These are phyloP conservation scores for Chaetoscypha palmicola DNA, from an alignment of 2,329 filamentous ascomycete genomes.

Conservation along the genomic window DNA sequence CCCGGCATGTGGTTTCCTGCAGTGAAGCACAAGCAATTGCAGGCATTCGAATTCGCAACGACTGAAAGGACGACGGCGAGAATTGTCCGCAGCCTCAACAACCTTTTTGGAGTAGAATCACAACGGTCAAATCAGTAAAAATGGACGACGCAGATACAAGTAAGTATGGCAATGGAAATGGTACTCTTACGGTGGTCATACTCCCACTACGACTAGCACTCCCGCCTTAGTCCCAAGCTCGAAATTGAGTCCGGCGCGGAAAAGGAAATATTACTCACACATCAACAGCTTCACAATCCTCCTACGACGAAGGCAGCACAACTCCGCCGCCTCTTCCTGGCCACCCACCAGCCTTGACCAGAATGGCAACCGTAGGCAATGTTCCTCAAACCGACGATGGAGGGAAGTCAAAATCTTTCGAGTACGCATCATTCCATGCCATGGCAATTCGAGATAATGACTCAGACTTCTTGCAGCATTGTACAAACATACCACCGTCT, in stretches of 20 bases:
- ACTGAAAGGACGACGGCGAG: no score
- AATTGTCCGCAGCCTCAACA: no score
- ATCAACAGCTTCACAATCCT: slow-evolving; percentile 13
- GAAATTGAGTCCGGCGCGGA: slow-evolving; percentile 10
- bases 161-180: not conserved
- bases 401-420: slow-evolving; percentile 22
- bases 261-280: slow-evolving; percentile 8
- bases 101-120: not conserved
- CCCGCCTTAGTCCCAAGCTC: not conserved
- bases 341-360: slow-evolving; percentile 24
- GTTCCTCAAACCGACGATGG: slow-evolving; percentile 11
- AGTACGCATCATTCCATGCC: slow-evolving; percentile 17
- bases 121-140: not conserved
- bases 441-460: slow-evolving; percentile 16
- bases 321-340: slow-evolving; percentile 27
- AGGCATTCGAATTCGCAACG: no score
- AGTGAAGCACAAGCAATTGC: no score
- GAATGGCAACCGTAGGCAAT: slow-evolving; percentile 28
- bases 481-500: slow-evolving; percentile 59
- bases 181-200: not conserved
- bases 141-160: slow-evolving; percentile 8
- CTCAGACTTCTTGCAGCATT: slow-evolving; percentile 37
- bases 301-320: slow-evolving; percentile 26
- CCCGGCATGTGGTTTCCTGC: no score
- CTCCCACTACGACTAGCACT: slow-evolving; percentile 3